Percentiles rank a stretch among this genome's conserved stretches.
phyloP scores from a whole-genome alignment of 2,329 filamentous ascomycete genomes.

The Mycosphaerelloides madeirae region DNA sequence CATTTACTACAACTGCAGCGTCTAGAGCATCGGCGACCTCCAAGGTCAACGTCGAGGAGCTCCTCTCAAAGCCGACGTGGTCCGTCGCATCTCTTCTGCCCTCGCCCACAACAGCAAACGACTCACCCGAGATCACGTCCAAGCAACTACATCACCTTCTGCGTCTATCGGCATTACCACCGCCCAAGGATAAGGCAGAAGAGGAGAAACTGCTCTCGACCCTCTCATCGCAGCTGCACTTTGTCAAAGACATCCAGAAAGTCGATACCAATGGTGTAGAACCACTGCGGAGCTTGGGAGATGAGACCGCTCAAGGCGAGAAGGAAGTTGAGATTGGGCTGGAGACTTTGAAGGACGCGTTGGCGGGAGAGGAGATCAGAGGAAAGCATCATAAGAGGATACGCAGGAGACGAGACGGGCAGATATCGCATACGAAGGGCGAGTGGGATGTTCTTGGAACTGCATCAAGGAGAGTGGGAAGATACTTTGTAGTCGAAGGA shows the following conservation, averaged over 20 bases:
- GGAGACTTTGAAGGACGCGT: conserved; percentile 51
- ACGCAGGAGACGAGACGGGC: conserved; percentile 41
- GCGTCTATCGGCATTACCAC: conserved; percentile 80
- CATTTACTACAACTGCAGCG: no score
- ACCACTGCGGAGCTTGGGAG: conserved; percentile 73
- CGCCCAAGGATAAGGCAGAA: conserved; percentile 58
- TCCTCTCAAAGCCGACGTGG: conserved; percentile 71
- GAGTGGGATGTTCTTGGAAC: conserved; percentile 67
- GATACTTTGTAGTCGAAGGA: conserved; percentile 73
- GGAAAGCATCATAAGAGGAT: conserved; percentile 53
- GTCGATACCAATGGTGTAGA: conserved; percentile 69
- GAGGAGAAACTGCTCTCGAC: conserved; percentile 68
- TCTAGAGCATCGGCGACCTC: neutral
- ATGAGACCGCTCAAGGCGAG: conserved; percentile 62
- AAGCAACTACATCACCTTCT: conserved; percentile 76
- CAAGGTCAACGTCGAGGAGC: conserved; percentile 32
- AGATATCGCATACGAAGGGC: conserved; percentile 46
- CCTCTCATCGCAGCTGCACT: conserved; percentile 77
- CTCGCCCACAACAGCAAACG: conserved; percentile 25
- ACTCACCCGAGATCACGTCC: conserved; percentile 51
- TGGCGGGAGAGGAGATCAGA: conserved; percentile 57
- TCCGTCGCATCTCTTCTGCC: conserved; percentile 73
- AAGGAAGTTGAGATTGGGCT: conserved; percentile 57
- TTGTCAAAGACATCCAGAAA: conserved; percentile 79
- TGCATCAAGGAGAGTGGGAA: conserved; percentile 62